A percentile compares a stretch with the other conserved stretches of the same genome.
Conservation (phyloP, 108 stramenopile genomes). For the Cyclostephanos tholiformis region DNA sequence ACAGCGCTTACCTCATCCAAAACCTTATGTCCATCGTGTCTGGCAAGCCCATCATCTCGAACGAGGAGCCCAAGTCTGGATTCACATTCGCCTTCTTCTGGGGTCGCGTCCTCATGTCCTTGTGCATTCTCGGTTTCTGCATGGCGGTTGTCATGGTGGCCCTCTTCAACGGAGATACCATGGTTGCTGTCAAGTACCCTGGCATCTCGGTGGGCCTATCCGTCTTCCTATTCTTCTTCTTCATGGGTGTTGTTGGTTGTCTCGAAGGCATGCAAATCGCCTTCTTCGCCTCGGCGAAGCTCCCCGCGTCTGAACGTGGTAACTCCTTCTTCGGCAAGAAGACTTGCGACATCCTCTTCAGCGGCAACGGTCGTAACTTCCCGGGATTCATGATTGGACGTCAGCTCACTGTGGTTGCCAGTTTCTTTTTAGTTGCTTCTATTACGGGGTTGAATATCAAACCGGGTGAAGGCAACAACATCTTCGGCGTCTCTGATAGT, state of each 20-base stretch:
- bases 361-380: constrained; percentile 69
- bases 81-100: constrained; percentile 63
- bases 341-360: constrained; percentile 67
- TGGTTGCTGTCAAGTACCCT: constrained; percentile 56
- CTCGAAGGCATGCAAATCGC: constrained; percentile 91
- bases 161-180: constrained; percentile 66
- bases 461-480: constrained; percentile 56
- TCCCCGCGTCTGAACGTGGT: constrained; percentile 56
- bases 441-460: constrained; percentile 61
- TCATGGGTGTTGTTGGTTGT: constrained; percentile 77
- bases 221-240: constrained; percentile 70
- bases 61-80: constrained; percentile 60
- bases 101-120: constrained; percentile 66
- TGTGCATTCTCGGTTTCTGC: constrained; percentile 66
- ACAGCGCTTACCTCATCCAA: constrained; percentile 65
- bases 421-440: constrained; percentile 77
- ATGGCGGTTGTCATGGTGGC: constrained; percentile 71
- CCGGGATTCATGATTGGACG: constrained; percentile 84
- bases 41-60: constrained; percentile 71
- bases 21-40: constrained; percentile 49
- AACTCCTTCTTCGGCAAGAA: constrained; percentile 48
- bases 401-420: constrained; percentile 69
- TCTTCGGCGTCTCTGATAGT: constrained; percentile 66
- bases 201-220: constrained; percentile 40
- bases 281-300: constrained; percentile 75